Evolutionary conservation across 139 green algal genomes (phyloP).

Genomic region (Coelastrella sp.): DNA sequence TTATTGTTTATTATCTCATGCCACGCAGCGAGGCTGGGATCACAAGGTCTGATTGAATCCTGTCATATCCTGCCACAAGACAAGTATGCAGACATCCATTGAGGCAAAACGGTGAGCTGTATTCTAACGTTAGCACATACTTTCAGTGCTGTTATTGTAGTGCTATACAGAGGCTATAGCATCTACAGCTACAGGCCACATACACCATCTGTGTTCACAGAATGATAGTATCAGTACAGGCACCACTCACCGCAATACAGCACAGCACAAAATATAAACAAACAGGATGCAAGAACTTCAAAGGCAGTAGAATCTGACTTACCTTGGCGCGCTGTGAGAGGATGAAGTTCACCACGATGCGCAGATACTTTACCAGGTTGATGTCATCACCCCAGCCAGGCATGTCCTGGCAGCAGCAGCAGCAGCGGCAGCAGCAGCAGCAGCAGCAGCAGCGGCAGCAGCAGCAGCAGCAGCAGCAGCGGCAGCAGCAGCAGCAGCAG

Average conservation of each 20-base stretch:
- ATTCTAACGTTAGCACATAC: too few species aligned
- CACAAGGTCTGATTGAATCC: too few species aligned
- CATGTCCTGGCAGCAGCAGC: slow-evolving; percentile 47
- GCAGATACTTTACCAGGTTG: slow-evolving; percentile 36
- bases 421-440: slow-evolving; percentile 26
- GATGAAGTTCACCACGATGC: slow-evolving; percentile 19
- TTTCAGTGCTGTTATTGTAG: too few species aligned
- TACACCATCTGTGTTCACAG: not conserved
- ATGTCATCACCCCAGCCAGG: slow-evolving; percentile 51
- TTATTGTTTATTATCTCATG: too few species aligned
- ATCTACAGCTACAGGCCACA: not conserved
- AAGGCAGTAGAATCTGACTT: not conserved
- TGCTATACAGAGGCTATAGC: not conserved
- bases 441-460: not conserved
- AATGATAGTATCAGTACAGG: not conserved
- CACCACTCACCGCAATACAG: not conserved
- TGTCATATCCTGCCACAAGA: too few species aligned
- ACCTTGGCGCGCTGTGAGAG: slow-evolving; percentile 13
- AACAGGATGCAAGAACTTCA: not conserved
- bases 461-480: not conserved
- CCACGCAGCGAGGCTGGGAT: too few species aligned
- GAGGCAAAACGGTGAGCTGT: too few species aligned
- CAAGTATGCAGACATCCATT: too few species aligned
- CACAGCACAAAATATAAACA: not conserved
- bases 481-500: slow-evolving; percentile 1